phyloP scores from a whole-genome alignment of 371 early-diverging fungal species.

The Coemansia sp. region DNA sequence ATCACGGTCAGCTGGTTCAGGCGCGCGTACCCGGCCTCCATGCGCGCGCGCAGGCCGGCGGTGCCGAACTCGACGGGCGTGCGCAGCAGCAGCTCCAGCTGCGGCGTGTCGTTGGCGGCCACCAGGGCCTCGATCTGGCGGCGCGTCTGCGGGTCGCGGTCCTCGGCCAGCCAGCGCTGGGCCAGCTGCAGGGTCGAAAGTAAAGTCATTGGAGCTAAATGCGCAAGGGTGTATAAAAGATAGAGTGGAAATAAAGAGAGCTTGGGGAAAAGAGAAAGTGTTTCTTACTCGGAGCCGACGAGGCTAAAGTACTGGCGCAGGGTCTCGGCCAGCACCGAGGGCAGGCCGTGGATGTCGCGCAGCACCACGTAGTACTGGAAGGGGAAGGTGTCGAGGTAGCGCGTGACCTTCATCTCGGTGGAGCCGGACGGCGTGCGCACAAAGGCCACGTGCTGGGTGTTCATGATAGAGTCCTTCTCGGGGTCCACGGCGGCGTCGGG shows the following conservation, averaged over 20 bases:
- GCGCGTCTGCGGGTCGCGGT: slow-evolving; percentile 62
- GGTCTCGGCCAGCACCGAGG: slow-evolving; percentile 88
- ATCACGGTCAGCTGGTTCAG: slow-evolving; percentile 95
- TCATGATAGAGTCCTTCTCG: slow-evolving; percentile 78
- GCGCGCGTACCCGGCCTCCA: slow-evolving; percentile 95
- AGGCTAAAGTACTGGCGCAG: slow-evolving; percentile 87
- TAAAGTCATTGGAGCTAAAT: not conserved
- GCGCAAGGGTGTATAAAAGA: not conserved
- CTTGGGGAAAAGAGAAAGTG: not conserved
- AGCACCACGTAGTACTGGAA: slow-evolving; percentile 95
- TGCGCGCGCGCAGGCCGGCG: slow-evolving; percentile 86
- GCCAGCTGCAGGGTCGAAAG: slow-evolving; percentile 26
- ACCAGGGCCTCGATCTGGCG: slow-evolving; percentile 40
- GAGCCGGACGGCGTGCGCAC: slow-evolving; percentile 62
- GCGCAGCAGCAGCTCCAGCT: slow-evolving; percentile 67
- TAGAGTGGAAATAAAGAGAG: not conserved
- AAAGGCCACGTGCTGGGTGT: slow-evolving; percentile 86
- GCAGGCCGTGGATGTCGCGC: slow-evolving; percentile 83
- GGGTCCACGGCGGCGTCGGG: slow-evolving; percentile 52
- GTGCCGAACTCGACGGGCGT: slow-evolving; percentile 87
- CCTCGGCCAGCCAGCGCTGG: slow-evolving; percentile 67
- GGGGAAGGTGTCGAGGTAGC: slow-evolving; percentile 96
- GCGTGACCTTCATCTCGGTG: slow-evolving; percentile 69
- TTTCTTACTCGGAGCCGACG: slow-evolving; percentile 37
- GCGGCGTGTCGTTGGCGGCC: slow-evolving; percentile 52